These are phyloP conservation scores for Mycena alexandri DNA, from an alignment of 768 basidiomycete genomes.

Conservation along the genomic window DNA sequence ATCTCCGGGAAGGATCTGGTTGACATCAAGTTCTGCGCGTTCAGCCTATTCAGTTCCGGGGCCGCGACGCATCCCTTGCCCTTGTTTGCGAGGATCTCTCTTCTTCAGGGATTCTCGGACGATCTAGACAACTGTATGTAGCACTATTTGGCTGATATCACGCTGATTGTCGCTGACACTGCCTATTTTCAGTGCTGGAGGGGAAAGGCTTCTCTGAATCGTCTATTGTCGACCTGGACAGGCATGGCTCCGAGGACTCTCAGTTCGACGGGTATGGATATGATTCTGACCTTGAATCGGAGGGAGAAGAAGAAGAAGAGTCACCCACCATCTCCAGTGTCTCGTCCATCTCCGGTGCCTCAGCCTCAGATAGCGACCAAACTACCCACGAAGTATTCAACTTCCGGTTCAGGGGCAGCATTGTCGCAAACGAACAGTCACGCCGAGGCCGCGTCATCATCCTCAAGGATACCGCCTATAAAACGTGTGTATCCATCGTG, in stretches of 20 bases:
- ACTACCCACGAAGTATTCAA: no score
- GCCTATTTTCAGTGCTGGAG: not conserved
- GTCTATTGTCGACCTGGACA: constrained; percentile 21
- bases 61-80: constrained; percentile 22
- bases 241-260: not conserved
- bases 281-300: constrained; percentile 29
- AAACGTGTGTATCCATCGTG: constrained; percentile 15
- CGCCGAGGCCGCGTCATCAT: no score
- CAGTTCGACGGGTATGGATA: constrained; percentile 21
- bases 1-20: constrained; percentile 23
- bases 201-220: constrained; percentile 22
- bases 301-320: constrained; percentile 11
- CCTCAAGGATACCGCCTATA: constrained; percentile 20
- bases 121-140: constrained; percentile 18
- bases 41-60: constrained; percentile 2
- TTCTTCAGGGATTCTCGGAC: constrained; percentile 24
- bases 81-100: constrained; percentile 21
- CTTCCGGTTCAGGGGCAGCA: no score
- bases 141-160: no score
- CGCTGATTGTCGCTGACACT: no score
- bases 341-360: no score
- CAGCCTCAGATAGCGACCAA: no score
- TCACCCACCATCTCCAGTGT: not conserved
- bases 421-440: no score
- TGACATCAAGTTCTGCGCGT: constrained; percentile 35